Evolutionary conservation across 1,284 basidiomycete species (phyloP).

Genomic region (Entoloma clypeatum): DNA sequence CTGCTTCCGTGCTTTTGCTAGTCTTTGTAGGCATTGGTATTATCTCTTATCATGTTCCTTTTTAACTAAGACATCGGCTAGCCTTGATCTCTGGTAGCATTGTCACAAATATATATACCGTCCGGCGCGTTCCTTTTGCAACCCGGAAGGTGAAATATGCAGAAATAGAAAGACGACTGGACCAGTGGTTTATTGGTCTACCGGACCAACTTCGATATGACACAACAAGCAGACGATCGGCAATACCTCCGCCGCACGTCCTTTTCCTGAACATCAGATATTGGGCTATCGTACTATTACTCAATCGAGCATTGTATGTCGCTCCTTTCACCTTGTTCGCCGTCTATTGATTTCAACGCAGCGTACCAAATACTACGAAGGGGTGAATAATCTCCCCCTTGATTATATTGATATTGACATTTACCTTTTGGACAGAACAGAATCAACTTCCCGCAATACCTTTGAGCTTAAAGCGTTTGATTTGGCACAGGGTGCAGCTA

Average conservation of each 20-base stretch:
- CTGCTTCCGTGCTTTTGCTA: slow-evolving; percentile 57
- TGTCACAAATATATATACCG: slow-evolving; percentile 71
- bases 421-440: slow-evolving; percentile 31
- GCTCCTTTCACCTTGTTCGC: not conserved
- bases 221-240: slow-evolving; percentile 43
- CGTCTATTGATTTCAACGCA: slow-evolving; percentile 22
- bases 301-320: slow-evolving; percentile 80
- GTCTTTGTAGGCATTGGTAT: slow-evolving; percentile 46
- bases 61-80: slow-evolving; percentile 23
- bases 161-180: slow-evolving; percentile 63
- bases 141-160: slow-evolving; percentile 47
- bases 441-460: slow-evolving; percentile 39
- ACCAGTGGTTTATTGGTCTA: slow-evolving; percentile 73
- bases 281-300: slow-evolving; percentile 71
- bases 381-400: slow-evolving; percentile 35
- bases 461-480: slow-evolving; percentile 65
- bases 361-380: slow-evolving; percentile 68
- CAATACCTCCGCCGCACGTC: slow-evolving; percentile 63
- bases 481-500: slow-evolving; percentile 73
- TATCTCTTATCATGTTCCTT: not conserved
- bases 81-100: slow-evolving; percentile 63
- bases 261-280: slow-evolving; percentile 75
- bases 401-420: not conserved
- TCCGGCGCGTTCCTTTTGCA: slow-evolving; percentile 46
- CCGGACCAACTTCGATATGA: slow-evolving; percentile 65